Base-by-base conservation (phyloP, 306 rosid genomes). In the Medicago ruthenica region DNA sequence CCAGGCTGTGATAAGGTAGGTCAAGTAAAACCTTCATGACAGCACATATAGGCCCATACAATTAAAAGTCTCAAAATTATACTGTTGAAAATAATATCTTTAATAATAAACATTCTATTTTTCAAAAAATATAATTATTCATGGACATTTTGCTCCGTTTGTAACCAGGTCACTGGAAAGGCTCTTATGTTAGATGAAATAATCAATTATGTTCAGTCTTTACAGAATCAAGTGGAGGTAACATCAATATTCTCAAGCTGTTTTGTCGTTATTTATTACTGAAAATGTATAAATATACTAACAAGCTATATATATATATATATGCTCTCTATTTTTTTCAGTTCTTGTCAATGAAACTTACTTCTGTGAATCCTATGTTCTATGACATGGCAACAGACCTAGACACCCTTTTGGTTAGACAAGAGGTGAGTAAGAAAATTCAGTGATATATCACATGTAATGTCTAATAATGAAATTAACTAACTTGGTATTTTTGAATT, bases 191-290 rank as follows among this genome's bases (percentile, higher is more conserved):
- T 95, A 91, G 98, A 95, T 47, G 96, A 95, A 78, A 92, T 95
- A 77, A 95, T 95, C 87, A 95, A 95, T 68, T 95, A 95, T 88
- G 97, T 95, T 75, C 96, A 90, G 86, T 90, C 98, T 87, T 87
- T 95, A 80, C 97, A 95, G 75, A 87, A 87, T 84, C 98, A 90
- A 92, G 97, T 95, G 8, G 98, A 95, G 98, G 98, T 94, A 88
- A 70, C 45, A 36, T 17, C 2, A 58, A 64, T n/a, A 34, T 16
- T 4, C 17, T 9, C 60, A 1, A 74, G 11, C 62, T 63, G 1
- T n/a, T 27, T 27, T 27, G 31, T n/a, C 5, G 1, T 45, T 45
- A 10, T 3, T 55, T 55, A 7, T 17, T 54, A 50, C 10, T 50
- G 1, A n/a, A 7, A n/a, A 16, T 54, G 13, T 8, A 8, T 18